These are phyloP conservation scores for Cicer pinnatifidum DNA, from an alignment of 306 rosid genomes.

Conservation along the genomic window DNA sequence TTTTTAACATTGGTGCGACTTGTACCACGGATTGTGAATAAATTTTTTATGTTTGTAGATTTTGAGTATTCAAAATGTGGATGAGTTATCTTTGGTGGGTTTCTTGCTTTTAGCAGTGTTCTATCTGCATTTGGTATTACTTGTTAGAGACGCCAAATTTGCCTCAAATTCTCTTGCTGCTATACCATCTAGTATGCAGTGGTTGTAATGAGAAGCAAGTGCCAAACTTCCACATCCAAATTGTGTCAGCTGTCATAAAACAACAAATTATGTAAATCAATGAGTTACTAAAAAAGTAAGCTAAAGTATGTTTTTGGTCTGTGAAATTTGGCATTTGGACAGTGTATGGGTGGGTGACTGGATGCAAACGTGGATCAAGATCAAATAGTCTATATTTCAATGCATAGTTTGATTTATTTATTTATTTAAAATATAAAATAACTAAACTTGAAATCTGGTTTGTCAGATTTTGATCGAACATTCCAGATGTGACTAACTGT, in stretches of 20 bases:
- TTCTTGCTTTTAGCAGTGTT: slow-evolving; percentile 53
- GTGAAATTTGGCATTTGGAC: no score
- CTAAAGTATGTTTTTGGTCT: no score
- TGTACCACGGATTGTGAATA: slow-evolving; percentile 45
- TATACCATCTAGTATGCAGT: slow-evolving; percentile 58
- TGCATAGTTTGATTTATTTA: no score
- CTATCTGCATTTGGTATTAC: slow-evolving; percentile 51
- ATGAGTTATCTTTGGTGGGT: slow-evolving; percentile 52
- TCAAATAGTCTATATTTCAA: neutral
- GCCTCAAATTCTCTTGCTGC: slow-evolving; percentile 52
- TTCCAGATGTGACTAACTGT: no score
- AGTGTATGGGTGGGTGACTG: no score
- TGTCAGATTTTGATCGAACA: neutral
- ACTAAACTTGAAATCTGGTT: no score
- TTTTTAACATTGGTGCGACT: neutral
- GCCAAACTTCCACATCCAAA: slow-evolving; percentile 67
- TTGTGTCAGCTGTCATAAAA: slow-evolving; percentile 53
- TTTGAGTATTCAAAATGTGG: slow-evolving; percentile 64
- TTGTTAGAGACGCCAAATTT: slow-evolving; percentile 58
- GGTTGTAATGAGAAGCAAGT: slow-evolving; percentile 59
- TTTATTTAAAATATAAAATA: no score
- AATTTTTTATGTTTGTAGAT: neutral
- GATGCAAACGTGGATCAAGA: no score
- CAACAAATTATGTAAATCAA: neutral
- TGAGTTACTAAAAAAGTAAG: neutral